Evolutionary conservation across 1,284 basidiomycete species (phyloP).

Genomic region (Ganoderma lingzhi): DNA sequence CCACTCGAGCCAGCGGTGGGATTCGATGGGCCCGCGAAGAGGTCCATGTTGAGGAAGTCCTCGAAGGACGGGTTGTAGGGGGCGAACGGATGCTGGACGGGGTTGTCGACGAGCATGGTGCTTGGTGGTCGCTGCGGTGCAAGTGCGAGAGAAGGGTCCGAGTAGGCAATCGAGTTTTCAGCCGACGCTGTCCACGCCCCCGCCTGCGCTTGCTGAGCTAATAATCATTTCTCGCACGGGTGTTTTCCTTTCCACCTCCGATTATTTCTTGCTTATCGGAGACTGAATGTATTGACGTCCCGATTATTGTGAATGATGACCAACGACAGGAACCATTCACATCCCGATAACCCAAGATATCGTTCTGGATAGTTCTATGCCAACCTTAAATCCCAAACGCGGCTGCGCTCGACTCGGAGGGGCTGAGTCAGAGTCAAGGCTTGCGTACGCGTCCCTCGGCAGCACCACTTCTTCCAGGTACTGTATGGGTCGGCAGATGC

Average conservation of each 20-base stretch:
- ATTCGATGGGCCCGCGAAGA: conserved; percentile 42
- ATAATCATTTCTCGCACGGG: not conserved
- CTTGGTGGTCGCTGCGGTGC: conserved; percentile 26
- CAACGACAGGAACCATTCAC: not conserved
- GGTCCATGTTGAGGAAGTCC: conserved; percentile 61
- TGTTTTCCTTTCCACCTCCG: not conserved
- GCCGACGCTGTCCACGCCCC: not conserved
- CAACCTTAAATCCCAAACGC: not conserved
- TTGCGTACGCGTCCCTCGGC: conserved; percentile 21
- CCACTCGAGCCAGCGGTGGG: conserved; percentile 38
- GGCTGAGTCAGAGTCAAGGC: not conserved
- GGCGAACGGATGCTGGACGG: conserved; percentile 37
- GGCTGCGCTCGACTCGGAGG: not conserved
- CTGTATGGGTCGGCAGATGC: not conserved
- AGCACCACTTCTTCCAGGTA: conserved; percentile 4
- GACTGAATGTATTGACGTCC: not conserved
- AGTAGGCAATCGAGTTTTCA: conserved; percentile 10
- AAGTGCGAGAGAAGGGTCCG: not conserved
- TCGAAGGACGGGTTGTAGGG: conserved; percentile 46
- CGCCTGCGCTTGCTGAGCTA: conserved; percentile 14
- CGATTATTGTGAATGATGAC: not conserved
- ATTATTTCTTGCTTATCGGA: not conserved
- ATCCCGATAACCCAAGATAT: not conserved
- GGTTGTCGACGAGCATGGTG: conserved; percentile 47
- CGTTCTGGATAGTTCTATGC: not conserved